Base-by-base conservation (phyloP, 805 yeast genomes). In the Torulaspora microellipsoides region DNA sequence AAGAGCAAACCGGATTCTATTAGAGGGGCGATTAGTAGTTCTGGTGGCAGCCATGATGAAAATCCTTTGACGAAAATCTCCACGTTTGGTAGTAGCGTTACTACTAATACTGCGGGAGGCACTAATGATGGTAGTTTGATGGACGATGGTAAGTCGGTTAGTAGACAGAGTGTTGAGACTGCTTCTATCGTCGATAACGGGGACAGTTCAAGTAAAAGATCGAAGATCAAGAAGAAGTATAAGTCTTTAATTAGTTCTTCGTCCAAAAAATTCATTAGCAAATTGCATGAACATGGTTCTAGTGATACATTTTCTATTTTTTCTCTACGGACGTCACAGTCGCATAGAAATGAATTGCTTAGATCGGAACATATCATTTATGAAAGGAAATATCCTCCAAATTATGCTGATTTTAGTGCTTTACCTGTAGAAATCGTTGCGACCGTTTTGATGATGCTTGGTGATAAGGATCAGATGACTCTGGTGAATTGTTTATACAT, bases 401-500 rank as follows among this genome's bases (percentile, higher is more conserved):
- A 47, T 35, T 36, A 32, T 36, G 57, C 56, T 3, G 58, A 49
- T 4, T 48, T 68, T 14, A 52, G 58, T 27, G 45, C 54, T 4
- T 47, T 69, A 4, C 73, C 73, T 1, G 37, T 51, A 8, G 73
- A 69, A 39, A 39, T 68, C 1, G 27, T 68, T 31, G 43, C 49
- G 2, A 41, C 56, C 9, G 51, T 66, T 5, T 15, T 67, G 8
- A 31, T 53, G 15, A 56, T 49, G 41, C 35, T 52, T 12, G 35
- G 40, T 5, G 36, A 39, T 30, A 17, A 13, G 10, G 45, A 48
- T 33, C 39, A 39, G 31, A 54, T 56, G 41, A 53, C 77, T 48
- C 58, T 73, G 25, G 67, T 78, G 0, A 58, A 58, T 36, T 65
- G 77, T 44, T 60, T 85, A 11, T 76, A 73, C 43, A 79, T 81